Evolutionary conservation across 2,329 filamentous ascomycete species (phyloP), one percentile per base, ranked within the genome.

Genomic region (Aotearoamyces nothofagi): DNA sequence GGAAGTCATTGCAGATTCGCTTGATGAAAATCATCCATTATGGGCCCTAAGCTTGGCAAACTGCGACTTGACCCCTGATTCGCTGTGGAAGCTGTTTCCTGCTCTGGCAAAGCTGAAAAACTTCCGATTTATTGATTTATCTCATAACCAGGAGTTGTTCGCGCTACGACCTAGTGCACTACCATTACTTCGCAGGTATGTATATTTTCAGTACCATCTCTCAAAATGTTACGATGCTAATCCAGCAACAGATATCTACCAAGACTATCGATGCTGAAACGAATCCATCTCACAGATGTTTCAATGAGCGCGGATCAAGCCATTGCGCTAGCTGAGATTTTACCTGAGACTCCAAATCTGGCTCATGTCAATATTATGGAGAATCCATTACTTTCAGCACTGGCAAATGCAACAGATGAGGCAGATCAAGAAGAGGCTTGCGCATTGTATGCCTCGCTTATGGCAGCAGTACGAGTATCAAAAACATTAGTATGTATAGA

Each of bases 61-160:
- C 42, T 94, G 86, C 55, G 81, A 82, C 33, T 59, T 98, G 31
- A 71, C 67, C 4, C 76, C 83, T 0, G 61, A 69, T 1, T 74
- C 77, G 8, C 58, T 96, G 13, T 78, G 69, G 51, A 69, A 71
- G 30, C 60, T 96, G 9, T 64, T 96, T 28, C 82, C 83, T 4
- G 70, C 70, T 5, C 55, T 96, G 30, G 62, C 67, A 15, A 70
- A 65, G 39, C 58, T 94, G 32, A 63, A 65, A 2, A 69, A 77
- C 38, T 78, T 94, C 47, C 74, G 80, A 12, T 94, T 94, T 47
- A 71, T 98, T 34, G 90, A 96, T 49, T 60, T 98, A 19, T 93
- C 83, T 4, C 83, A 93, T 45, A 96, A 96, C 42, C 78, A 66
- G 17, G 72, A 71, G 12, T 61, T 98, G 10, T 93, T 92, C 47